Conservation (phyloP, 257 asterid genomes). For the Solanum ossicruentum region DNA sequence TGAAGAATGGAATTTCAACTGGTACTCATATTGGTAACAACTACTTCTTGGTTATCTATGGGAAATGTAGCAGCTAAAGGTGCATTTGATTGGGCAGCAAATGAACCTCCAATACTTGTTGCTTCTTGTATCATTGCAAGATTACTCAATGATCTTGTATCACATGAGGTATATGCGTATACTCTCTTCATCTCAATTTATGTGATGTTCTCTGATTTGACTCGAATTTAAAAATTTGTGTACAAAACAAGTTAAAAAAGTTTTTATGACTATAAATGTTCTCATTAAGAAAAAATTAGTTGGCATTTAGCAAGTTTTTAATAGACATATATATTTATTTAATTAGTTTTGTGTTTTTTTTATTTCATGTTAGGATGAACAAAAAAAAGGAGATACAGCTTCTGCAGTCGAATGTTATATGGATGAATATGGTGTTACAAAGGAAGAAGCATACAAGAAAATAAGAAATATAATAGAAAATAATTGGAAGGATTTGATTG, state of each 20-base stretch:
- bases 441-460: background rate
- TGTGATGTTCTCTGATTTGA: background rate
- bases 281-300: no score
- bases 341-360: background rate
- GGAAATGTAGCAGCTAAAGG: background rate
- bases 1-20: conserved; percentile 2
- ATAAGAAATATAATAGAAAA: background rate
- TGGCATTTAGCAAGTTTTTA: no score
- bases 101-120: conserved; percentile 1
- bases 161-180: no score
- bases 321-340: no score
- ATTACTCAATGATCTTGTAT: conserved; percentile 5
- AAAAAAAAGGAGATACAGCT: background rate
- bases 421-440: background rate
- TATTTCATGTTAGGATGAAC: background rate
- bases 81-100: conserved; percentile 15
- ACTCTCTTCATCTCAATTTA: background rate
- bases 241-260: no score
- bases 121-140: conserved; percentile 13
- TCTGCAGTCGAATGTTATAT: background rate
- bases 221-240: no score
- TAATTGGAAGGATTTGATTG: background rate
- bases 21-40: background rate
- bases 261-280: no score
- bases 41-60: conserved; percentile 7